Evolutionary conservation across 2,329 filamentous ascomycete genomes (phyloP), one percentile per base, ranked within the genome.

Genomic region (Hypoxylon sp.): DNA sequence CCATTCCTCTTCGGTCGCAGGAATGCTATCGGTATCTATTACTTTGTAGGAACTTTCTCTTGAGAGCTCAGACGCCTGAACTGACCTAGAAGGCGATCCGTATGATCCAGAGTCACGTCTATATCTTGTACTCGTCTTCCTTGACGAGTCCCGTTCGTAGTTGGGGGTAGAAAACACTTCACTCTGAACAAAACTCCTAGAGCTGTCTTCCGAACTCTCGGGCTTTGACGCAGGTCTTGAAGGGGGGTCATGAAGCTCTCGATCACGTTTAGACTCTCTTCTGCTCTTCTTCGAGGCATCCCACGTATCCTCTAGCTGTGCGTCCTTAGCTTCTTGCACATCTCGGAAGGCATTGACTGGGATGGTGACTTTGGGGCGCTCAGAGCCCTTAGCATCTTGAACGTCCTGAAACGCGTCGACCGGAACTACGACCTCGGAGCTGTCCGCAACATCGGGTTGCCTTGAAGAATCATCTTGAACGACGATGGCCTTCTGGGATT

Each of bases 401-500:
- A 67, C 37, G 39, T 67, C 63, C 46, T 35, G 63, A 51, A 64
- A 69, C 11, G 60, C 57, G 29, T 73, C 68, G 14, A 56, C 65
- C 13, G 61, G 63, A 11, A 62, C 46, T 35, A 70, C 50, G 13
- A 58, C 46, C 14, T 63, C 71, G 3, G 74, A 65, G 44, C 42
- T 63, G 46, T 74, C 71, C 33, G 52, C n/a, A 33, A 67, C 48
- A 22, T 65, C 61, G 46, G 58, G 31, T 24, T 71, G 58, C 13
- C 54, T 66, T 33, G 67, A 50, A 19, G 67, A 51, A 22, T 71
- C 70, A 9, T 72, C 70, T 48, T 76, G 75, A 53, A 74, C 67
- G 51, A 75, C 58, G 11, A 75, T 67, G 6, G 79, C 58, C 42
- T 72, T 76, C 55, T 72, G 76, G 17, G 70, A 63, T 55, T 74